Evolutionary conservation across 169 alveolate species (phyloP), one percentile per base, ranked within the genome.

Genomic region (Eimeria tenella): DNA sequence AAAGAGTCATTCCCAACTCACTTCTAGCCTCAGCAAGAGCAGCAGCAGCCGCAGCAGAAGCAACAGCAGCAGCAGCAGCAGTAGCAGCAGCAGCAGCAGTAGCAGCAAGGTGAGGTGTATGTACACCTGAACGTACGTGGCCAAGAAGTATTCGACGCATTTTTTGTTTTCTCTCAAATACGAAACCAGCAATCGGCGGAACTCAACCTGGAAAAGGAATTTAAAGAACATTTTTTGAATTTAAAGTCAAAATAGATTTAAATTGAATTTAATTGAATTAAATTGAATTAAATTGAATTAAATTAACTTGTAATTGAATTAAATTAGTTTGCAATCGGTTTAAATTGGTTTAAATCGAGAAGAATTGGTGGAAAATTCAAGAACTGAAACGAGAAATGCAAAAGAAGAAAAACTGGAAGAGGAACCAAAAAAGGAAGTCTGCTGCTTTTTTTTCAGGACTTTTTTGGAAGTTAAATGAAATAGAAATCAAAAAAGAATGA

Each of bases 121-220:
- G 50, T 21, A 68, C 77, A 68, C 42, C 62, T 53, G 25, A 17
- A 4, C 89, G 0, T 53, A 81, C 89, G 89, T 81, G 55, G 50
- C 89, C 13, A 81, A 60, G n/a, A 81, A 81, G 31, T 81, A 81
- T 9, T 81, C 31, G 15, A 81, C 89, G 53, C 89, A 81, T 81
- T 81, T 81, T 19, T 50, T 56, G 73, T 81, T 81, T 81, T 81
- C 89, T 53, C 89, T 31, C 21, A 81, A 71, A 52, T 81, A 81
- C n/a, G 89, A 52, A 56, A 52, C n/a, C 73, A 81, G 31, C 6
- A 81, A 21, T 1, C 89, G 89, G 21, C 89, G 89, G n/a, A 53
- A 56, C 73, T 81, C 89, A 10, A 81, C 65, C 89, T 81, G 2
- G 19, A 70, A 31, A 31, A 11, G 10, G 8, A 10, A 73, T n/a